Percentiles rank a stretch among this genome's conserved stretches.
These are phyloP conservation scores for Boletus speciosus DNA, from an alignment of 768 basidiomycete species.

Conservation along the genomic window DNA sequence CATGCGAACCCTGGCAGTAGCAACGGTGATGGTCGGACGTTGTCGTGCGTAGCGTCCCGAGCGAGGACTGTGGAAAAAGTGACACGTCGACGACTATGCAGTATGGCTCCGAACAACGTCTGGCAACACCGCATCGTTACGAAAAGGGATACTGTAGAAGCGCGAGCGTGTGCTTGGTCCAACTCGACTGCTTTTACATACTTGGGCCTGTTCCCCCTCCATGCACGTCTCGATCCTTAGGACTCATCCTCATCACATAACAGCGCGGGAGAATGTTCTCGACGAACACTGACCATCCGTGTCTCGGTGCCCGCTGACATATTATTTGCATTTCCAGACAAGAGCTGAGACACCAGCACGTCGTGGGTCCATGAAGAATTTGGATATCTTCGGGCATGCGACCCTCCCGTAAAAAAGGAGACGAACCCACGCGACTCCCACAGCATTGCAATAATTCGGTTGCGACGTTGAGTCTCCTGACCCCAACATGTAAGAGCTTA, in stretches of 20 bases:
- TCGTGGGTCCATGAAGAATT: not conserved
- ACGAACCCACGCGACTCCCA: not conserved
- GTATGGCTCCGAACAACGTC: not conserved
- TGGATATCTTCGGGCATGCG: not conserved
- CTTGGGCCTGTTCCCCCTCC: not conserved
- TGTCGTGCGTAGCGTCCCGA: not conserved
- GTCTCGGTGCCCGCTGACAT: not conserved
- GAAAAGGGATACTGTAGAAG: not conserved
- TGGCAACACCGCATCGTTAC: not conserved
- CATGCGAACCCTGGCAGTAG: slow-evolving; percentile 39
- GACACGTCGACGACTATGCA: not conserved
- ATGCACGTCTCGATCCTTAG: not conserved
- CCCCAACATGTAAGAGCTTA: not conserved
- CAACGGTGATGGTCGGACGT: not conserved
- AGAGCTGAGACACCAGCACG: not conserved
- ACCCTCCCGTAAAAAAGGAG: not conserved
- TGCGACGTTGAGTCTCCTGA: not conserved
- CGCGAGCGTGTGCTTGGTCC: not conserved
- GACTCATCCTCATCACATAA: not conserved
- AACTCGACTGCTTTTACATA: not conserved
- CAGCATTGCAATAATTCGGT: not conserved
- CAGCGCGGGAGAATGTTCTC: not conserved
- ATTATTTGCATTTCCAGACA: not conserved
- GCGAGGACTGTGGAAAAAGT: not conserved
- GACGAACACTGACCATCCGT: not conserved